phyloP scores from a whole-genome alignment of 805 yeast species.

The Schizosaccharomyces octosporus region DNA sequence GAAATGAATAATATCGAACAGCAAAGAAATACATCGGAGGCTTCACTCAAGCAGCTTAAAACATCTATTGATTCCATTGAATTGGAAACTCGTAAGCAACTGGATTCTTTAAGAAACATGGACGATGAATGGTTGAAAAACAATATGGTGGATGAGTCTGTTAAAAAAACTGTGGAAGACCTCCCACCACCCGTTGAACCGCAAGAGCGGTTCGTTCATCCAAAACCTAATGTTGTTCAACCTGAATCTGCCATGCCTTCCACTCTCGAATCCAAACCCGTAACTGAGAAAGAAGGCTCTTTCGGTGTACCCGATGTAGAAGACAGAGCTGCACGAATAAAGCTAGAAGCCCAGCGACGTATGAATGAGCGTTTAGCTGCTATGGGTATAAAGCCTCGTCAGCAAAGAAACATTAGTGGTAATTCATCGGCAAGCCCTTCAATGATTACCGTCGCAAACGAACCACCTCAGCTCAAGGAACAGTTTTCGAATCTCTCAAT shows the following conservation, averaged over 20 bases:
- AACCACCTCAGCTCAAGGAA: neutral
- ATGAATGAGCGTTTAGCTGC: constrained; percentile 72
- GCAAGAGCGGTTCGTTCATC: neutral
- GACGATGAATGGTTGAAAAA: neutral
- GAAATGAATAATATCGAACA: neutral
- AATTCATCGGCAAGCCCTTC: neutral
- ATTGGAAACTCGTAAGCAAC: neutral
- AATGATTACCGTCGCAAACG: neutral
- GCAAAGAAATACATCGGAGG: neutral
- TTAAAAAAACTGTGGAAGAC: neutral
- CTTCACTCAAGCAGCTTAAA: neutral
- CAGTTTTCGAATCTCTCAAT: neutral
- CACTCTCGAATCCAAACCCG: no score
- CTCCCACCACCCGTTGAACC: neutral
- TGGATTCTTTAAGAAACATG: neutral
- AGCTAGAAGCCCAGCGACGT: constrained; percentile 56
- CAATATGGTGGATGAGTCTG: neutral
- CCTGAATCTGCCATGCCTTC: neutral
- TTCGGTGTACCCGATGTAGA: constrained; percentile 20
- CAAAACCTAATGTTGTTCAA: neutral
- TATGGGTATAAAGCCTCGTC: constrained; percentile 30
- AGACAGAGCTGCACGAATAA: constrained; percentile 55
- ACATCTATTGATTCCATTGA: neutral
- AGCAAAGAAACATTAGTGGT: neutral
- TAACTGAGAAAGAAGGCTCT: constrained; percentile 6